A percentile compares a stretch with the other conserved stretches of the same genome.
Conservation (phyloP, 768 basidiomycete species). For the Nidularia pulvinata region DNA sequence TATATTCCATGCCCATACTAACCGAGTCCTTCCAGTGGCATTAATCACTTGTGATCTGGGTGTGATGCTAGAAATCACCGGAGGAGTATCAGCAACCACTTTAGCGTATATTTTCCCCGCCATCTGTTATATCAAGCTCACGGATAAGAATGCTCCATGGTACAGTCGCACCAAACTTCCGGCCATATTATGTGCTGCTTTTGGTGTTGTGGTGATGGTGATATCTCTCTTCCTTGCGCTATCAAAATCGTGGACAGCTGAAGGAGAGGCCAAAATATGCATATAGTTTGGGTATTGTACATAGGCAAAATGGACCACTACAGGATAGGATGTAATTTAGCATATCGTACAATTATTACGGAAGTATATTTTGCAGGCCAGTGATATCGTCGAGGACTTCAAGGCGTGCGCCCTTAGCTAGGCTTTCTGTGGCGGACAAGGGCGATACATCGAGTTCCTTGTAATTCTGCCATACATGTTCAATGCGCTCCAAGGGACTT, state of each 20-base stretch:
- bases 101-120: conserved; percentile 94
- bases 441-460: conserved; percentile 68
- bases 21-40: conserved; percentile 56
- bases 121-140: conserved; percentile 81
- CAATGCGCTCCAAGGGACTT: conserved; percentile 57
- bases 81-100: conserved; percentile 92
- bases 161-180: conserved; percentile 73
- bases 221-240: conserved; percentile 80
- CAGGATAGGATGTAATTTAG: background rate
- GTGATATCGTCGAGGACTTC: conserved; percentile 57
- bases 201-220: conserved; percentile 76
- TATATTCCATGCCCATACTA: background rate
- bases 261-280: conserved; percentile 71
- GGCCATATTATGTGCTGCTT: conserved; percentile 68
- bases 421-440: conserved; percentile 69
- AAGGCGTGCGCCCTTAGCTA: conserved; percentile 60
- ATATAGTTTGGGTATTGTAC: conserved; percentile 29
- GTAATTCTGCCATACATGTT: conserved; percentile 69
- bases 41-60: conserved; percentile 95
- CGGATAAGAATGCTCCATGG: conserved; percentile 57
- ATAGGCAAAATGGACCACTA: background rate
- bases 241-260: conserved; percentile 73
- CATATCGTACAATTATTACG: conserved; percentile 13
- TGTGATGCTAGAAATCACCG: conserved; percentile 97
- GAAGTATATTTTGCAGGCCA: conserved; percentile 39